Evolutionary conservation across 148 eudicot species (phyloP).

Genomic region (Spergularia marina): DNA sequence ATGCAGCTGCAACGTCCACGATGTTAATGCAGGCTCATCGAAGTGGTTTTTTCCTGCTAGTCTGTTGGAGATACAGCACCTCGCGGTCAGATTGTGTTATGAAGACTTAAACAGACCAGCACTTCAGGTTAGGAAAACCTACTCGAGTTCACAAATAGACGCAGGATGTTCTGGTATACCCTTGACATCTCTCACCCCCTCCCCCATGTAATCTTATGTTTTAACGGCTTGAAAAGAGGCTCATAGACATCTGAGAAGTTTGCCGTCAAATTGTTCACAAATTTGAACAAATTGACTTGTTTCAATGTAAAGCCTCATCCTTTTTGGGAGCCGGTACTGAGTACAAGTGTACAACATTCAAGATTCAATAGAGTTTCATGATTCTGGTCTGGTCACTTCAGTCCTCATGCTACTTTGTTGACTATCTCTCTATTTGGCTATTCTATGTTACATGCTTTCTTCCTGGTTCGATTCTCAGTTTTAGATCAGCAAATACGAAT

Average conservation of each 20-base stretch:
- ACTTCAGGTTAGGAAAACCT: too few relatives aligned
- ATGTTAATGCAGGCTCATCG: conserved; percentile 3
- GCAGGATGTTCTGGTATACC: background rate
- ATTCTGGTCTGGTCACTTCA: conserved; percentile 3
- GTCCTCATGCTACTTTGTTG: too few relatives aligned
- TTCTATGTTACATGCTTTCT: too few relatives aligned
- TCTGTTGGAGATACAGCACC: background rate
- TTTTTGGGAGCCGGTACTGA: background rate
- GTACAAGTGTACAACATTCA: background rate
- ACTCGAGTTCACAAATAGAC: background rate
- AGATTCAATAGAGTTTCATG: background rate
- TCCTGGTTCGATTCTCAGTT: too few relatives aligned
- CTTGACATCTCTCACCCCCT: background rate
- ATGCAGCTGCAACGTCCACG: conserved; percentile 34
- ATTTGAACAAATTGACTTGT: too few relatives aligned
- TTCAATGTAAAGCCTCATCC: background rate
- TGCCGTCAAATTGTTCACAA: background rate
- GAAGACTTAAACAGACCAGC: too few relatives aligned
- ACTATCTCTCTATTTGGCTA: too few relatives aligned
- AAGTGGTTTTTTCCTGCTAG: background rate
- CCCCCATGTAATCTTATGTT: background rate
- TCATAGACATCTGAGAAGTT: background rate
- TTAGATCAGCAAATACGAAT: too few relatives aligned
- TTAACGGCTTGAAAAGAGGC: background rate
- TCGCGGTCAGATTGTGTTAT: too few relatives aligned